Percentiles rank a stretch among this genome's conserved stretches.
phyloP scores from a whole-genome alignment of 306 rosid species.

The Gynostemma pentaphyllum region DNA sequence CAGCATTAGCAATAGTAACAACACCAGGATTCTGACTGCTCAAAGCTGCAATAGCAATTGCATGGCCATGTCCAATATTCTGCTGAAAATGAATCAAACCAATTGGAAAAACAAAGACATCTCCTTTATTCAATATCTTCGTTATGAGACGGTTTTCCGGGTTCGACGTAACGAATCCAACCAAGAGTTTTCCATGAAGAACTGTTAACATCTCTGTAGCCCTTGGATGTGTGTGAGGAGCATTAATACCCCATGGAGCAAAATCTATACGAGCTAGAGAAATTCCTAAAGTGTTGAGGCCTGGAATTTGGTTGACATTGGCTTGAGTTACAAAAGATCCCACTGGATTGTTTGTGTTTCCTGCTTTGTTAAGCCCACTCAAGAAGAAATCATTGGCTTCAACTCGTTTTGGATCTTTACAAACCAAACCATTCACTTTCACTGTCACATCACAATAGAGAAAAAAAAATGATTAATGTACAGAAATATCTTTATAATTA shows the following conservation, averaged over 20 bases:
- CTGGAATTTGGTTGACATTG: conserved; percentile 15
- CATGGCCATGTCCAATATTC: no score
- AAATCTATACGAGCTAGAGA: conserved; percentile 22
- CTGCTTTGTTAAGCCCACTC: conserved; percentile 14
- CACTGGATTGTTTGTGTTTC: conserved; percentile 13
- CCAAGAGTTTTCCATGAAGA: conserved; percentile 21
- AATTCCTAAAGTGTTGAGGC: conserved; percentile 24
- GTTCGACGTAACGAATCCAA: no score
- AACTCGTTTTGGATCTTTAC: conserved; percentile 22
- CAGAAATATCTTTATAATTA: no score
- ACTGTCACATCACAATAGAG: background rate
- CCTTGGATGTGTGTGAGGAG: conserved; percentile 9
- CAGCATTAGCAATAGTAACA: no score
- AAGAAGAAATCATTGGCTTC: conserved; percentile 18
- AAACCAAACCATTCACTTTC: conserved; percentile 11
- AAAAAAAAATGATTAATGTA: background rate
- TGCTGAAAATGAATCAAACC: no score
- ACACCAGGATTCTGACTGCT: no score
- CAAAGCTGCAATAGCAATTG: no score
- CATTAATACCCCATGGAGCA: conserved; percentile 15
- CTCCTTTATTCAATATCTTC: no score
- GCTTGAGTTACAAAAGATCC: conserved; percentile 19
- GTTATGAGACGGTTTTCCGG: no score
- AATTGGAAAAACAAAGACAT: no score
- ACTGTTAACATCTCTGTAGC: conserved; percentile 21